Base-by-base conservation (phyloP, 1,139 yeast genomes). In the Lodderomyces orthopsilosis region DNA sequence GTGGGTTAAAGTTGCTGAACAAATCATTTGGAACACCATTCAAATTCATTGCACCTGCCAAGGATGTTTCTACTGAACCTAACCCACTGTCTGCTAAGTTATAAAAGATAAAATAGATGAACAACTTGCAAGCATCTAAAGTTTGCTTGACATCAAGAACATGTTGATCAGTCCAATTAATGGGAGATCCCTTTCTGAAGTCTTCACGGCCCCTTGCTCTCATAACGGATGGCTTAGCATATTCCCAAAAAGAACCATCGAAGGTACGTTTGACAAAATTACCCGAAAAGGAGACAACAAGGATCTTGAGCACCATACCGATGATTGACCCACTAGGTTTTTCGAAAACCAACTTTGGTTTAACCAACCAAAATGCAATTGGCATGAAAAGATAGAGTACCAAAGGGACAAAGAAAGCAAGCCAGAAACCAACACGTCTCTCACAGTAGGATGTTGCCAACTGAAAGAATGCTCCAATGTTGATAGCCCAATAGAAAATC, bases 401-500 rank as follows among this genome's bases (percentile, higher is more conserved):
- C 43, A 77, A 75, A 37, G 86, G 85, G 35, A 79, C 62, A 52
- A 83, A 67, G 65, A 72, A 86, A 1, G 91, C 93, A 34, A 83
- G 75, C 91, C 91, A 86, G 67, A 78, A 86, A 37, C 91, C 94
- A 50, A 82, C 72, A 49, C 77, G 64, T 59, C 83, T 73, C 53
- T 84, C 93, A 55, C 81, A 65, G 57, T 84, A 83, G 6, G 93
- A 81, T 21, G 95, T 85, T 36, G 91, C 90, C 50, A 88, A 74
- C 47, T 86, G 84, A 48, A 87, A 76, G 54, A 88, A 75, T 8
- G 94, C 82, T 43, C 96, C 96, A 52, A 85, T 67, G 61, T 89
- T 89, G 61, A 88, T 84, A 57, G 87, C 75, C 77, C 88, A 75
- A 66, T 88, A 88, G 65, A 88, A 88, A 32, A 83, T 70, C 72